Evolutionary conservation across 352 stramenopile species (phyloP).

Genomic region (Aphanomyces euteiches): DNA sequence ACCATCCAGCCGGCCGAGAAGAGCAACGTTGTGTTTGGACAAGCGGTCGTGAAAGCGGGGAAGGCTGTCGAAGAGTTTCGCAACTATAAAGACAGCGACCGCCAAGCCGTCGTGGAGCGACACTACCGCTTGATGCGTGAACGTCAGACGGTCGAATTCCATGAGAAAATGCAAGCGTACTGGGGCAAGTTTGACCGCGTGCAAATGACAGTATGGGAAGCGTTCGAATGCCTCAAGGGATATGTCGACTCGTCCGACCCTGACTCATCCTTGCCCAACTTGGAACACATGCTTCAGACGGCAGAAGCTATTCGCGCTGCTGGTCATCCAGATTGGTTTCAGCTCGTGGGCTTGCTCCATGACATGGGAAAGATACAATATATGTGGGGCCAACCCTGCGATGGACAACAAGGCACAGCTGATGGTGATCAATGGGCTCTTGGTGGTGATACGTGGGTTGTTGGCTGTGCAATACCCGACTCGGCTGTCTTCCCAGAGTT

Average conservation of each 20-base stretch:
- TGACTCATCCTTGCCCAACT: slow-evolving; percentile 86
- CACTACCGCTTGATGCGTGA: slow-evolving; percentile 78
- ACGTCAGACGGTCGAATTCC: slow-evolving; percentile 66
- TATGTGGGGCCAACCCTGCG: slow-evolving; percentile 77
- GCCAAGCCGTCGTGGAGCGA: slow-evolving; percentile 60
- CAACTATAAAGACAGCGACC: slow-evolving; percentile 70
- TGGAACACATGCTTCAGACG: slow-evolving; percentile 92
- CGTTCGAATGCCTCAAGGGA: slow-evolving; percentile 82
- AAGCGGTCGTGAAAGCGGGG: slow-evolving; percentile 34
- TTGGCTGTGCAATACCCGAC: slow-evolving; percentile 87
- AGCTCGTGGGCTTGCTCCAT: slow-evolving; percentile 88
- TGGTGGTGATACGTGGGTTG: slow-evolving; percentile 90
- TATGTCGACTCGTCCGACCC: slow-evolving; percentile 93
- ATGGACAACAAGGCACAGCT: slow-evolving; percentile 85
- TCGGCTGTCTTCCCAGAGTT: slow-evolving; percentile 88
- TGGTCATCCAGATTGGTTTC: slow-evolving; percentile 89
- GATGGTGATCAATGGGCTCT: slow-evolving; percentile 90
- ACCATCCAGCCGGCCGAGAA: slow-evolving; percentile 15
- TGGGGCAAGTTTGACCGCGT: slow-evolving; percentile 67
- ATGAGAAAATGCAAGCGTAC: slow-evolving; percentile 66
- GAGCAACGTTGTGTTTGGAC: slow-evolving; percentile 5
- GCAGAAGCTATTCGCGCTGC: slow-evolving; percentile 88
- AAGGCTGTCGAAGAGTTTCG: slow-evolving; percentile 72
- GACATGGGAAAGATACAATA: slow-evolving; percentile 96
- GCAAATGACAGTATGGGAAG: slow-evolving; percentile 90